Conservation (phyloP, 1,139 yeast genomes). For the Sugiyamaella japonica region DNA sequence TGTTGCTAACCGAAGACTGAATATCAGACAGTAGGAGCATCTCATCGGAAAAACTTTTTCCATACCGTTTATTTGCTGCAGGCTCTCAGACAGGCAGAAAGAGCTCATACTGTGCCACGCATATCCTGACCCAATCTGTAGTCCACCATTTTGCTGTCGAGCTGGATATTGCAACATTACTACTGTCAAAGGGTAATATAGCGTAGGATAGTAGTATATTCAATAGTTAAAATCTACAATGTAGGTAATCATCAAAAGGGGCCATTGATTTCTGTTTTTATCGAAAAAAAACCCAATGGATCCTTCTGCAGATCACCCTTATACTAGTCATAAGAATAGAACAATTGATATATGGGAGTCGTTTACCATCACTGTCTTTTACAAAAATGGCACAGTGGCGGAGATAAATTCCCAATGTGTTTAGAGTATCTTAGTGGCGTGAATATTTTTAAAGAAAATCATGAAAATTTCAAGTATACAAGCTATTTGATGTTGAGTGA, state of each 20-base stretch:
- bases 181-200: background rate
- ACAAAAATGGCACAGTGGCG: conserved; percentile 22
- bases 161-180: no score
- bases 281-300: conserved; percentile 10
- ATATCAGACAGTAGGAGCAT: background rate
- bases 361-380: conserved; percentile 26
- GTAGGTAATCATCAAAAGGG: conserved; percentile 22
- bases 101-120: no score
- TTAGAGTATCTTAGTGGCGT: background rate
- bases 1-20: no score
- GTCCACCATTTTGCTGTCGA: no score
- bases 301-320: conserved; percentile 20
- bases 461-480: no score
- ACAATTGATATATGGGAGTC: conserved; percentile 25
- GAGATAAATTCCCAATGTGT: conserved; percentile 26
- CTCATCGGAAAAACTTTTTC: background rate
- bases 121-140: no score
- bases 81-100: no score
- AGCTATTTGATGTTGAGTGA: no score
- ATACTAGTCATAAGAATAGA: background rate
- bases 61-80: background rate
- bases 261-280: conserved; percentile 1
- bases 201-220: background rate
- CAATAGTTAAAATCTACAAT: background rate
- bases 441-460: no score